Evolutionary conservation across 1,284 basidiomycete species (phyloP).

Genomic region (Cutaneotrichosporon sp.): DNA sequence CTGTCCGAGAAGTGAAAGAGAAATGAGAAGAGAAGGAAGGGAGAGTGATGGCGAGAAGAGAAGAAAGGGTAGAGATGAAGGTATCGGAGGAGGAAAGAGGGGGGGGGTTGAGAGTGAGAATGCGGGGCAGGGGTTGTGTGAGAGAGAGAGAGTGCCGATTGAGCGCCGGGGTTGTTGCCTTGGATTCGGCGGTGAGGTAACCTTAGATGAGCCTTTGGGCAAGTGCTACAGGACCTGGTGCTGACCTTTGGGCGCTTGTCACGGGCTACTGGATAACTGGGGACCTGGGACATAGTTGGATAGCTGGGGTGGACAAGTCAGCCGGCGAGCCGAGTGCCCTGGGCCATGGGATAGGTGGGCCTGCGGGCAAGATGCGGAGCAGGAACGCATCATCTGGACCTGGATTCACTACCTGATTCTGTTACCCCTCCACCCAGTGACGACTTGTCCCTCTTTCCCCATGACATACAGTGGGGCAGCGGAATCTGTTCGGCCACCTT

Average conservation of each 20-base stretch:
- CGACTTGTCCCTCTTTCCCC: neutral
- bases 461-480: conserved; percentile 3
- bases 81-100: neutral
- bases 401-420: neutral
- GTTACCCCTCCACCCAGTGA: neutral
- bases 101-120: neutral
- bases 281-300: too few species aligned
- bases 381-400: neutral
- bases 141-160: neutral
- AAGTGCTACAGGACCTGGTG: too few species aligned
- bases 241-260: too few species aligned
- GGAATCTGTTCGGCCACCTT: neutral
- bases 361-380: too few species aligned
- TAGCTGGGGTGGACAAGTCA: too few species aligned
- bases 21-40: neutral
- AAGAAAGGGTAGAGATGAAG: conserved; percentile 9
- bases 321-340: too few species aligned
- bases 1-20: neutral
- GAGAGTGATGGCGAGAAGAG: conserved; percentile 10
- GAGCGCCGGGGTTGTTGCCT: too few species aligned
- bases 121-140: neutral
- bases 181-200: too few species aligned
- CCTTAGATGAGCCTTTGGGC: too few species aligned
- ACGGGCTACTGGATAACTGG: too few species aligned
- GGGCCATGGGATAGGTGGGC: too few species aligned